phyloP scores from a whole-genome alignment of 495 filamentous ascomycete genomes.

The Hyaloscypha bicolor region DNA sequence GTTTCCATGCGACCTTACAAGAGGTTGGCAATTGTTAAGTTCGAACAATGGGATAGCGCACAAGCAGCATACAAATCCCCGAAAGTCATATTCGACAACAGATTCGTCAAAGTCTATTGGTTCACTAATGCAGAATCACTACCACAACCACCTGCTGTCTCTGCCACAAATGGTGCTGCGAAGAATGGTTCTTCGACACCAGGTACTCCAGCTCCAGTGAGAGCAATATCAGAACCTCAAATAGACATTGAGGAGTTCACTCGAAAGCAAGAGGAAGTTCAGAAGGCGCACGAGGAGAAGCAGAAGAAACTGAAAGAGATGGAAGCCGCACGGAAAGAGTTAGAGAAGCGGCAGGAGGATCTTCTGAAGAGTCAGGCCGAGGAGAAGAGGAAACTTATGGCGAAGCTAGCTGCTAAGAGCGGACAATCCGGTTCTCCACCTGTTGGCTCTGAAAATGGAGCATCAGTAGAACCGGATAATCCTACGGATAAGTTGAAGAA shows the following conservation, averaged over 20 bases:
- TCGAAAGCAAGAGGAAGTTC: conserved; percentile 75
- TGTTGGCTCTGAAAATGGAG: conserved; percentile 41
- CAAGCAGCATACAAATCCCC: conserved; percentile 86
- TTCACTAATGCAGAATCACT: conserved; percentile 58
- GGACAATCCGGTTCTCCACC: conserved; percentile 35
- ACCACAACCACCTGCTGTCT: conserved; percentile 25
- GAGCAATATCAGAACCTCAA: conserved; percentile 45
- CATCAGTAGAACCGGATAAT: conserved; percentile 45
- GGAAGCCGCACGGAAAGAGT: conserved; percentile 67
- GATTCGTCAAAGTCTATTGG: conserved; percentile 99
- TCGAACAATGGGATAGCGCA: conserved; percentile 69
- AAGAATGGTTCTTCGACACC: conserved; percentile 25
- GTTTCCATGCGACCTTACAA: conserved; percentile 77
- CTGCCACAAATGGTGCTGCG: conserved; percentile 31
- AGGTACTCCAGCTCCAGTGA: conserved; percentile 25
- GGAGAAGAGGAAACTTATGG: conserved; percentile 71
- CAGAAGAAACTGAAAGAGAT: conserved; percentile 71
- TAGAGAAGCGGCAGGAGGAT: conserved; percentile 78
- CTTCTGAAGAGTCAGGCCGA: conserved; percentile 73
- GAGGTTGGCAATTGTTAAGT: conserved; percentile 81
- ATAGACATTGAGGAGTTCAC: conserved; percentile 81
- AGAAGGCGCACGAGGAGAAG: conserved; percentile 78
- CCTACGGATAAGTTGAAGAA: conserved; percentile 68
- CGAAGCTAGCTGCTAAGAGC: conserved; percentile 57
- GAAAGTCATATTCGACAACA: conserved; percentile 93